phyloP scores from a whole-genome alignment of 2,329 filamentous ascomycete species.

The Byssochlamys sp. region DNA sequence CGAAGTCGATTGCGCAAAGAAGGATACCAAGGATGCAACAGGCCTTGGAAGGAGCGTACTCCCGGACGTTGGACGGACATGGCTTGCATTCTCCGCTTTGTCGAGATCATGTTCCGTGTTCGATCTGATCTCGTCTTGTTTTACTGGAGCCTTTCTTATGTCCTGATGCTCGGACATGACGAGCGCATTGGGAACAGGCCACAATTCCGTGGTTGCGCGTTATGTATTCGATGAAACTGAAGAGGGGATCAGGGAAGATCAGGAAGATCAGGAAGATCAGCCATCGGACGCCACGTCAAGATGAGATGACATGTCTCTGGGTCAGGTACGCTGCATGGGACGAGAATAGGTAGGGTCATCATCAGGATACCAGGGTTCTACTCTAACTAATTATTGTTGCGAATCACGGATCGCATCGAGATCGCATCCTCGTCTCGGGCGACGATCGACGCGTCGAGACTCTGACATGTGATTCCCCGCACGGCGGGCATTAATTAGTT shows the following conservation, averaged over 20 bases:
- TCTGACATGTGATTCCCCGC: background rate
- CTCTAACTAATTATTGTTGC: background rate
- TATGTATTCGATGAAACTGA: background rate
- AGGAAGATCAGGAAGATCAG: background rate
- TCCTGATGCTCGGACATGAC: background rate
- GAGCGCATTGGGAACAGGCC: background rate
- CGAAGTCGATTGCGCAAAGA: constrained; percentile 37
- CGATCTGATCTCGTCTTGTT: background rate
- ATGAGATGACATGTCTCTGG: background rate
- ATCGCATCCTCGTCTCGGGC: background rate
- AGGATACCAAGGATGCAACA: constrained; percentile 35
- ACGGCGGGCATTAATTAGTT: background rate
- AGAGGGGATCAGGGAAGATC: background rate
- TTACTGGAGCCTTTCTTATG: background rate
- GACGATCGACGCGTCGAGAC: background rate
- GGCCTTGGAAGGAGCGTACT: constrained; percentile 34
- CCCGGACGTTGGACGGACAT: constrained; percentile 20
- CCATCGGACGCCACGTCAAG: background rate
- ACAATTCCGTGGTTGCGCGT: background rate
- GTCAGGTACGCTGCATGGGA: background rate
- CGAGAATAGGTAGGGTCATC: background rate
- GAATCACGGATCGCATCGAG: background rate
- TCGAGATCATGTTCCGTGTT: constrained; percentile 1
- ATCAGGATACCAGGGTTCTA: background rate
- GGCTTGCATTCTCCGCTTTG: constrained; percentile 8